These are phyloP conservation scores for Mitragyna speciosa DNA, from an alignment of 257 asterid species.

Conservation along the genomic window DNA sequence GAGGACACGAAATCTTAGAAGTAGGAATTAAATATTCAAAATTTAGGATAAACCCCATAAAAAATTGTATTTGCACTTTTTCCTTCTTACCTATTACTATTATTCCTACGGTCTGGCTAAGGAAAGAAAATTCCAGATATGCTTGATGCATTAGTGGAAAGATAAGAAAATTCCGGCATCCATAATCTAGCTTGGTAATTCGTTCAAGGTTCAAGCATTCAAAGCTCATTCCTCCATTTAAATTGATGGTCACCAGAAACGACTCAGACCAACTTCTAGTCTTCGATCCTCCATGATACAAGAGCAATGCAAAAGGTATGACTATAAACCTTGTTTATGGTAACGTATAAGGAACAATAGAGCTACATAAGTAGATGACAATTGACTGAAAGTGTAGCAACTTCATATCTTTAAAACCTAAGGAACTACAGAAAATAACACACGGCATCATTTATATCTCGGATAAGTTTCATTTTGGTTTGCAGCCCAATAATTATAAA, in stretches of 20 bases:
- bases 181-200: background rate
- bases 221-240: background rate
- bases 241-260: background rate
- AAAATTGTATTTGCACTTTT: background rate
- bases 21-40: background rate
- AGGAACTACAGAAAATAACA: no score
- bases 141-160: background rate
- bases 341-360: no score
- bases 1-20: background rate
- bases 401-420: no score
- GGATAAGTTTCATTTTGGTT: no score
- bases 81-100: background rate
- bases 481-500: no score
- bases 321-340: background rate
- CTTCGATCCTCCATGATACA: background rate
- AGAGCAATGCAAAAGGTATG: background rate
- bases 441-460: no score
- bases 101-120: no score
- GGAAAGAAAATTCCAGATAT: no score
- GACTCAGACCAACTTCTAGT: background rate
- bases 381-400: no score
- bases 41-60: background rate
- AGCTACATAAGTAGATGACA: background rate
- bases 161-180: background rate
- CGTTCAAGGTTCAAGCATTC: background rate